phyloP scores from a whole-genome alignment of 495 filamentous ascomycete species.

The Evernia prunastri region DNA sequence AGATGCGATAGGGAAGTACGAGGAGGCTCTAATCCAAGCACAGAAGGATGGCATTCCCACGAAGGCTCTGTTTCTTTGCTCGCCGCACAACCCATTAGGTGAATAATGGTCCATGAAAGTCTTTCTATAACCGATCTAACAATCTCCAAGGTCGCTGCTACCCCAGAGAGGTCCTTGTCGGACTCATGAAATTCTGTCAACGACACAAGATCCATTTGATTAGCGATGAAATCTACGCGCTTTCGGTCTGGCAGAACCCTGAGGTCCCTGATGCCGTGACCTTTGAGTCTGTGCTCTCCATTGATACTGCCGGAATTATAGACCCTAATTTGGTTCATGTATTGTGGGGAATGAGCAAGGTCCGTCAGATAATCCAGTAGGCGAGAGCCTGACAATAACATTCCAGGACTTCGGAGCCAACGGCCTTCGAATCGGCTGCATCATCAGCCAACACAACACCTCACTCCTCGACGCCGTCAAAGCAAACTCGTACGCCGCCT shows the following conservation, averaged over 20 bases:
- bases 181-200: constrained; percentile 47
- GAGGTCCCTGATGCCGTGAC: constrained; percentile 26
- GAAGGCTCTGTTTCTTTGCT: constrained; percentile 48
- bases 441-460: background rate
- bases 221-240: constrained; percentile 58
- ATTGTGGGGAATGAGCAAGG: constrained; percentile 56
- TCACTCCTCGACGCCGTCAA: background rate
- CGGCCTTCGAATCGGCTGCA: constrained; percentile 3
- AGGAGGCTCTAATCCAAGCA: constrained; percentile 33
- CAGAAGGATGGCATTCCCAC: constrained; percentile 34
- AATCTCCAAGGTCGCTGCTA: constrained; percentile 39
- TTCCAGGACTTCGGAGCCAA: constrained; percentile 1
- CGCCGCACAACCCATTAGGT: constrained; percentile 54
- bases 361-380: constrained; percentile 50
- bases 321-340: constrained; percentile 49
- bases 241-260: constrained; percentile 44
- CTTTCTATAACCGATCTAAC: background rate
- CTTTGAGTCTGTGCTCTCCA: constrained; percentile 50
- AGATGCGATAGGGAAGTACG: constrained; percentile 39
- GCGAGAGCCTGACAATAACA: constrained; percentile 21
- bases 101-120: constrained; percentile 42
- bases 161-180: constrained; percentile 39
- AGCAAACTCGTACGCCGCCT: background rate
- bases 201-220: constrained; percentile 52
- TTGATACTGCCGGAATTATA: constrained; percentile 44